These are phyloP conservation scores for Pichia ethanolica DNA, from an alignment of 805 yeast genomes.

Conservation along the genomic window DNA sequence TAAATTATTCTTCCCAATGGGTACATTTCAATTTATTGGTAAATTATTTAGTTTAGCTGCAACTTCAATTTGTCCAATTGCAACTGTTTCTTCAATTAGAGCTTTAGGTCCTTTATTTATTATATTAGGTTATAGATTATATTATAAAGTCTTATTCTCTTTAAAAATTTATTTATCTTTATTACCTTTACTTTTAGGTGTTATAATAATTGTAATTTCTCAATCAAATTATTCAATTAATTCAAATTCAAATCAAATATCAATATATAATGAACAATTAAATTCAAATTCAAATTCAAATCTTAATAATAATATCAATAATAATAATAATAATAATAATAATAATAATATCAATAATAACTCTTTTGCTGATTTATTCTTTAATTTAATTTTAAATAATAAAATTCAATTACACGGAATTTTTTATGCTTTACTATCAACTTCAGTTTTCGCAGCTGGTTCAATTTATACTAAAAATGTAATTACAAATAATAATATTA, in stretches of 20 bases:
- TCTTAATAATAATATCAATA: neutral
- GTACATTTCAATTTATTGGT: constrained; percentile 59
- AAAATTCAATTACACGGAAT: constrained; percentile 38
- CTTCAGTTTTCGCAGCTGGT: constrained; percentile 74
- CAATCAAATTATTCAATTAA: constrained; percentile 13
- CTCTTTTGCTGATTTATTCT: neutral
- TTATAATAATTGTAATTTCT: constrained; percentile 38
- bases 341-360: neutral
- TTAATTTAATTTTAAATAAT: neutral
- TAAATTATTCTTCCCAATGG: constrained; percentile 52
- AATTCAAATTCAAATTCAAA: neutral
- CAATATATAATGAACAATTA: constrained; percentile 8
- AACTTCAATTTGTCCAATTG: constrained; percentile 56
- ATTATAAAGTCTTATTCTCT: constrained; percentile 46
- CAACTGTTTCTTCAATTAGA: constrained; percentile 65
- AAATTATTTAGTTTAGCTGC: constrained; percentile 58
- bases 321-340: neutral
- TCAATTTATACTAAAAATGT: constrained; percentile 82
- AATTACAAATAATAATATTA: constrained; percentile 37
- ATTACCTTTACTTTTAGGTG: constrained; percentile 46
- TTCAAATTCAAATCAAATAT: neutral
- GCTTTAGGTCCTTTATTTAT: constrained; percentile 59
- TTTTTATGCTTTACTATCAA: constrained; percentile 57
- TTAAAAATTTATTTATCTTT: constrained; percentile 43
- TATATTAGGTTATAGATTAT: constrained; percentile 45